Evolutionary conservation across 1,284 basidiomycete species (phyloP).

Genomic region (Ustilago vetiveriae): DNA sequence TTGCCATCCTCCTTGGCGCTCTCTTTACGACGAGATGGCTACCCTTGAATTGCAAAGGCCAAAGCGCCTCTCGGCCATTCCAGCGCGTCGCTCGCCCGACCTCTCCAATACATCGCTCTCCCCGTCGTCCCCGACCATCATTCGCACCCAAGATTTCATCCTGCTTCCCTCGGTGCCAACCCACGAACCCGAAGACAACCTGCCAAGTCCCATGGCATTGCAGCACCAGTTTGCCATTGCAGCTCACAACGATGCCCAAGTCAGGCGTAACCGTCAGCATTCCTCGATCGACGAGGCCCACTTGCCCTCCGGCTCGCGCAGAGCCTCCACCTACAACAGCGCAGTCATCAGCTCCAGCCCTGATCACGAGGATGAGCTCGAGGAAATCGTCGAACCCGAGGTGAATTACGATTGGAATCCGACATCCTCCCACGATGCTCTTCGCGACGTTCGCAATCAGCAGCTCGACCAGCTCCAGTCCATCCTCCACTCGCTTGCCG

Average conservation of each 20-base stretch:
- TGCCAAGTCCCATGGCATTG: conserved; percentile 28
- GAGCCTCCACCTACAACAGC: neutral
- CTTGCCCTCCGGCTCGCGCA: conserved; percentile 5
- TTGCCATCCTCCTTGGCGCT: no score
- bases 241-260: conserved; percentile 23
- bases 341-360: conserved; percentile 1
- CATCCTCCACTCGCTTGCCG: conserved; percentile 32
- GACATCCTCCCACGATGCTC: conserved; percentile 9
- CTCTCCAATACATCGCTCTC: conserved; percentile 2
- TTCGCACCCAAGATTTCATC: conserved; percentile 42
- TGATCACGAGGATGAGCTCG: conserved; percentile 30
- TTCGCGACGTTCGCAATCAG: conserved; percentile 28
- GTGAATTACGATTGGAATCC: conserved; percentile 3
- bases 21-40: conserved; percentile 32
- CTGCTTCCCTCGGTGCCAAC: conserved; percentile 48
- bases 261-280: conserved; percentile 14
- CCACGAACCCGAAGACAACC: conserved; percentile 50
- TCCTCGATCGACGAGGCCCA: conserved; percentile 8
- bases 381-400: conserved; percentile 36
- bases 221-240: conserved; percentile 37
- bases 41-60: conserved; percentile 36
- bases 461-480: conserved; percentile 33
- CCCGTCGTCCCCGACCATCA: conserved; percentile 40
- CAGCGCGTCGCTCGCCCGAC: conserved; percentile 9
- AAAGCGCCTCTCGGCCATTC: conserved; percentile 12